A percentile compares a stretch with the other conserved stretches of the same genome.
Conservation (phyloP, 2,329 filamentous ascomycete species). For the Neofusicoccum kwambonambiense region DNA sequence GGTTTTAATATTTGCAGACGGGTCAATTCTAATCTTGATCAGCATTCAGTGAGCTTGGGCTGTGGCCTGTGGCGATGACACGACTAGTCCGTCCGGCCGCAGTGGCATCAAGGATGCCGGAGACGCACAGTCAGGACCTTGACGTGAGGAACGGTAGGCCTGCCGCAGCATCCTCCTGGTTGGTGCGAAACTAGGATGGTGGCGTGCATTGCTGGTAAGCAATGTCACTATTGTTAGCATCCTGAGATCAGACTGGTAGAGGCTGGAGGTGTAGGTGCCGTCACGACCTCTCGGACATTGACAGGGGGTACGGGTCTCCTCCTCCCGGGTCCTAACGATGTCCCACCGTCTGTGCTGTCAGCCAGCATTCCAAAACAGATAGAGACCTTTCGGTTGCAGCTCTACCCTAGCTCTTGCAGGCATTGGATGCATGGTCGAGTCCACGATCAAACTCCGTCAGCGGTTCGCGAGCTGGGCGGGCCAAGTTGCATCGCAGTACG, state of each 20-base stretch:
- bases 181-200: slow-evolving; percentile 18
- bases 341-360: slow-evolving; percentile 20
- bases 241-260: slow-evolving; percentile 19
- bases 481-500: slow-evolving; percentile 2
- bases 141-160: slow-evolving; percentile 33
- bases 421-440: slow-evolving; percentile 4
- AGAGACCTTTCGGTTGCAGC: slow-evolving; percentile 16
- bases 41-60: slow-evolving; percentile 10
- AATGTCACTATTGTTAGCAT: slow-evolving; percentile 19
- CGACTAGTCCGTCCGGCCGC: slow-evolving; percentile 32
- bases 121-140: slow-evolving; percentile 41
- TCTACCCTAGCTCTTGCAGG: slow-evolving; percentile 18
- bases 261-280: slow-evolving; percentile 19
- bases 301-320: slow-evolving; percentile 20
- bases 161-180: slow-evolving; percentile 16
- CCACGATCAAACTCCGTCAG: slow-evolving; percentile 6
- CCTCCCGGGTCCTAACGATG: slow-evolving; percentile 16
- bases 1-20: slow-evolving; percentile 38
- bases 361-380: slow-evolving; percentile 19
- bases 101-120: slow-evolving; percentile 33
- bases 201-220: slow-evolving; percentile 19
- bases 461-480: slow-evolving; percentile 1
- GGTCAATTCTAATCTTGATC: slow-evolving; percentile 17
- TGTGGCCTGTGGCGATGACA: slow-evolving; percentile 21
- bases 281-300: slow-evolving; percentile 19